Percentiles rank a stretch among this genome's conserved stretches.
These are phyloP conservation scores for Closterium sp. DNA, from an alignment of 139 green algal species.

Conservation along the genomic window DNA sequence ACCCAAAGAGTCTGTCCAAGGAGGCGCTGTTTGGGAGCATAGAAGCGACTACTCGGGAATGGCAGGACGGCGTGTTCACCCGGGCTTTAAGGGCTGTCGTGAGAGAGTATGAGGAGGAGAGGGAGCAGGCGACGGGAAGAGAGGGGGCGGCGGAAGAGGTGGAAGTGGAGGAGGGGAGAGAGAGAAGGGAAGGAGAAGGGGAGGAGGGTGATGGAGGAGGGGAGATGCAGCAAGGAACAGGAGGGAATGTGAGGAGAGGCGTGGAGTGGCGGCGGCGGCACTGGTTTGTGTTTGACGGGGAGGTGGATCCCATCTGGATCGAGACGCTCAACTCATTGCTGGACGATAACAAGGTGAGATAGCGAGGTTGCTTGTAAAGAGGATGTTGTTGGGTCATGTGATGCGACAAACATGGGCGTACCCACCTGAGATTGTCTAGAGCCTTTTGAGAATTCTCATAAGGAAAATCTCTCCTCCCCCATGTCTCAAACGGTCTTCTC, in stretches of 20 bases:
- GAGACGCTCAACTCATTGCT: slow-evolving; percentile 73
- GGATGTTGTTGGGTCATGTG: too few relatives aligned
- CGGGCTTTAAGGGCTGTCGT: background rate
- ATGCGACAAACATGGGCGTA: too few relatives aligned
- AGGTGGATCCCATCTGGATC: slow-evolving; percentile 79
- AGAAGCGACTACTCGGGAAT: slow-evolving; percentile 38
- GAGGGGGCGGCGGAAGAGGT: background rate
- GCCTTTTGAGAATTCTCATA: too few relatives aligned
- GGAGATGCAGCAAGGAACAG: background rate
- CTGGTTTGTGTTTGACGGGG: slow-evolving; percentile 76
- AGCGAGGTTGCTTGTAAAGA: too few relatives aligned
- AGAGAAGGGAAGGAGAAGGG: background rate
- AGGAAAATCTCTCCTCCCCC: too few relatives aligned
- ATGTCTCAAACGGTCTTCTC: too few relatives aligned
- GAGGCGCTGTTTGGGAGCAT: slow-evolving; percentile 47
- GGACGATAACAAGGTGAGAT: slow-evolving; percentile 44
- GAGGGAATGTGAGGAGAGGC: background rate
- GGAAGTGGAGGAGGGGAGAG: background rate
- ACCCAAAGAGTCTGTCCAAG: slow-evolving; percentile 44
- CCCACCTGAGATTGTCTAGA: too few relatives aligned
- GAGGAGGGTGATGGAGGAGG: background rate
- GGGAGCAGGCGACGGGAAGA: background rate
- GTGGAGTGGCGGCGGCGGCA: background rate
- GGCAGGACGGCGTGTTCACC: slow-evolving; percentile 47
- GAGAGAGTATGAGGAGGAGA: background rate